A percentile compares a stretch with the other conserved stretches of the same genome.
phyloP scores from a whole-genome alignment of 345 rosid species.

The Physaria fendleri region DNA sequence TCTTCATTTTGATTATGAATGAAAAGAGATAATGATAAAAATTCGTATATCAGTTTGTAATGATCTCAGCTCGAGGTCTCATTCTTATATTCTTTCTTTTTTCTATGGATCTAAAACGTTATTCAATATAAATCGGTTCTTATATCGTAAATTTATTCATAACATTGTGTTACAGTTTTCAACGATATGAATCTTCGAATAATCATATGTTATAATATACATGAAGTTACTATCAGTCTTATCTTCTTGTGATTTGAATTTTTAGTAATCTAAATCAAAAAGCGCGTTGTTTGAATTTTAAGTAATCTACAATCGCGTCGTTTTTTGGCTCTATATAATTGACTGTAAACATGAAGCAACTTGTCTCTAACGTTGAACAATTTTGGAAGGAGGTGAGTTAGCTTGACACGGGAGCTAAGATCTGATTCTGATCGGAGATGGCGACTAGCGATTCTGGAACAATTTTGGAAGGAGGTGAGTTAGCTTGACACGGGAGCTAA shows the following conservation, averaged over 20 bases:
- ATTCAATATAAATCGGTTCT: constrained; percentile 2
- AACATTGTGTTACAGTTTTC: not conserved
- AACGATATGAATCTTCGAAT: not conserved
- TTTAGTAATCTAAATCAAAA: not conserved
- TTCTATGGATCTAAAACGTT: not conserved
- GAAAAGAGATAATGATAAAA: not conserved
- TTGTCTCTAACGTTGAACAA: not conserved
- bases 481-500: not conserved
- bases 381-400: not conserved
- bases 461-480: not conserved
- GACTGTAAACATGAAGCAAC: no score
- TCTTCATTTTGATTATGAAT: constrained; percentile 1
- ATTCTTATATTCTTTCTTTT: constrained; percentile 31
- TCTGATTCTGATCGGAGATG: constrained; percentile 30
- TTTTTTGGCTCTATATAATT: no score
- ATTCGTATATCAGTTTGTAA: constrained; percentile 14
- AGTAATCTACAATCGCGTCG: no score
- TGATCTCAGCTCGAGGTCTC: constrained; percentile 59
- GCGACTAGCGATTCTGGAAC: constrained; percentile 28
- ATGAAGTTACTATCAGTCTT: not conserved
- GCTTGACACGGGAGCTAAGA: not conserved
- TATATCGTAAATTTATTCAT: not conserved
- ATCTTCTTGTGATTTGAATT: constrained; percentile 8
- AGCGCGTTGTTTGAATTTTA: constrained; percentile 20
- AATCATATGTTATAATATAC: not conserved